Percentiles rank a stretch among this genome's conserved stretches.
phyloP scores from a whole-genome alignment of 495 filamentous ascomycete species.

The Aspergillus kassunensis region DNA sequence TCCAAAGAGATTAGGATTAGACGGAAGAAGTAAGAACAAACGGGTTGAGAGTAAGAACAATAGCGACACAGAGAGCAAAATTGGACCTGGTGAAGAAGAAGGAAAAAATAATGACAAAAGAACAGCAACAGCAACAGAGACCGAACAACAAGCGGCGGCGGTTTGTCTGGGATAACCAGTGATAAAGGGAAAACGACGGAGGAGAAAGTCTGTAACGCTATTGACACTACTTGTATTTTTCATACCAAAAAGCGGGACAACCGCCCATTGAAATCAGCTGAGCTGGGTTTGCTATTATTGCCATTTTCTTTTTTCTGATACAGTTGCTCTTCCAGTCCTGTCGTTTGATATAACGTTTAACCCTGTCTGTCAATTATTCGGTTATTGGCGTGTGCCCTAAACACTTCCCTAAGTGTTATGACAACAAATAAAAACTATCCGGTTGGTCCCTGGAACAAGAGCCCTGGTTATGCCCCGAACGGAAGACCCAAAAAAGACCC shows the following conservation, averaged over 20 bases:
- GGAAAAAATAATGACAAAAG: slow-evolving; percentile 1
- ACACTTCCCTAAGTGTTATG: not conserved
- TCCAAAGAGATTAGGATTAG: slow-evolving; percentile 9
- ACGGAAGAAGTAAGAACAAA: not conserved
- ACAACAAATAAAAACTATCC: not conserved
- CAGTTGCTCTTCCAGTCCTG: too few relatives aligned
- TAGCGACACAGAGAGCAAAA: slow-evolving; percentile 19
- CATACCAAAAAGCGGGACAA: not conserved
- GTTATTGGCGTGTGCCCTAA: not conserved
- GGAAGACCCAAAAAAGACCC: not conserved
- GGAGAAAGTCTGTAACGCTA: not conserved
- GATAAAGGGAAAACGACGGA: slow-evolving; percentile 11
- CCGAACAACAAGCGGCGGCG: slow-evolving; percentile 9
- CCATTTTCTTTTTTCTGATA: too few relatives aligned
- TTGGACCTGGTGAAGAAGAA: slow-evolving; percentile 7
- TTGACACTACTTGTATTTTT: not conserved
- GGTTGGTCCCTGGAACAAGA: not conserved
- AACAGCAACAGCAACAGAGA: slow-evolving; percentile 10
- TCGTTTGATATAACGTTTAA: too few relatives aligned
- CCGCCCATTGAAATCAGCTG: too few relatives aligned
- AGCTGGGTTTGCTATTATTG: too few relatives aligned
- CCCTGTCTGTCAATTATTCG: too few relatives aligned
- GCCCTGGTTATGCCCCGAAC: slow-evolving; percentile 4
- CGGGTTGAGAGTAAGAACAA: slow-evolving; percentile 6
- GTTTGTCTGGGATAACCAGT: slow-evolving; percentile 10